A percentile compares a stretch with the other conserved stretches of the same genome.
These are phyloP conservation scores for Tuber calosporum DNA, from an alignment of 495 filamentous ascomycete genomes.

Conservation along the genomic window DNA sequence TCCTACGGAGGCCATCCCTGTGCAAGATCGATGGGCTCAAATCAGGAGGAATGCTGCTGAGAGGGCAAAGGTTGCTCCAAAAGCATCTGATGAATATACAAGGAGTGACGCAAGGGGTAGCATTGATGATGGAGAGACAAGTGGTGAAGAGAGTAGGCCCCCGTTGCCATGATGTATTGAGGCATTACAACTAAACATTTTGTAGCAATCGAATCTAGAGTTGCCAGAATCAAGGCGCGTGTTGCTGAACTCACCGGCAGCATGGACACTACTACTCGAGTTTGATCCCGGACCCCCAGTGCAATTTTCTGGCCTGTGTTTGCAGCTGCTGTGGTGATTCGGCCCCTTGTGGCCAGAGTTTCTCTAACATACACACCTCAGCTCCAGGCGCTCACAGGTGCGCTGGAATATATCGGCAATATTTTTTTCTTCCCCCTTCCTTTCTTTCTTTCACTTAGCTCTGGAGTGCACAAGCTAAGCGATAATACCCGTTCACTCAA, in stretches of 20 bases:
- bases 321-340: not conserved
- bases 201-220: conserved; percentile 84
- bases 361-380: not conserved
- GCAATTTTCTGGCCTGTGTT: not conserved
- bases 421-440: not conserved
- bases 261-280: conserved; percentile 50
- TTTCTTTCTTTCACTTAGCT: not conserved
- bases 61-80: conserved; percentile 49
- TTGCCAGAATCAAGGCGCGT: conserved; percentile 93
- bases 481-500: not conserved
- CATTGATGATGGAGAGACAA: conserved; percentile 71
- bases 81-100: conserved; percentile 26
- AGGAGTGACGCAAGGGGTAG: conserved; percentile 45
- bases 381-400: not conserved
- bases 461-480: not conserved
- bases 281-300: conserved; percentile 10
- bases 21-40: conserved; percentile 80
- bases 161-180: not conserved
- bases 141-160: conserved; percentile 88
- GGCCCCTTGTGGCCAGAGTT: not conserved
- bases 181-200: conserved; percentile 8
- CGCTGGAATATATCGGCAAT: not conserved
- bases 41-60: conserved; percentile 90
- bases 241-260: conserved; percentile 89
- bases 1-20: conserved; percentile 43